Percentiles rank a stretch among this genome's conserved stretches.
phyloP scores from a whole-genome alignment of 257 asterid genomes.

The Thymus mandschuricus region DNA sequence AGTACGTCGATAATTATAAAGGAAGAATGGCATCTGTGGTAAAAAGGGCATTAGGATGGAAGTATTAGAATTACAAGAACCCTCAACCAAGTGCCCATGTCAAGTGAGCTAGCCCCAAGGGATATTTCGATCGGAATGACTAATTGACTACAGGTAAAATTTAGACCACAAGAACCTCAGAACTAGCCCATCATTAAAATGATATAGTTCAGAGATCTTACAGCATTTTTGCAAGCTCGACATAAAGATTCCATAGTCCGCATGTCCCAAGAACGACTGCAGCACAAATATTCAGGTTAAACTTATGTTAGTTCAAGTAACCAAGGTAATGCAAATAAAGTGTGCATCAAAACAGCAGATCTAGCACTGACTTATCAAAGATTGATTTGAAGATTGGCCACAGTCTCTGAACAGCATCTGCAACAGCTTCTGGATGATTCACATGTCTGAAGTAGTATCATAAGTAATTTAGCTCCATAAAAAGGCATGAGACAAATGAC shows the following conservation, averaged over 20 bases:
- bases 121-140: not conserved
- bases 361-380: constrained; percentile 77
- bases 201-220: constrained; percentile 48
- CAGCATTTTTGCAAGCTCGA: constrained; percentile 98
- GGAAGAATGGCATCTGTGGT: not conserved
- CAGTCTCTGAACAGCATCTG: constrained; percentile 93
- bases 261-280: constrained; percentile 98
- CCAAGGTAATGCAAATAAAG: constrained; percentile 18
- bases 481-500: constrained; percentile 23
- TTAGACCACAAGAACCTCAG: constrained; percentile 25
- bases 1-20: not conserved
- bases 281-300: constrained; percentile 39
- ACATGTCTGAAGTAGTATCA: constrained; percentile 70
- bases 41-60: not conserved
- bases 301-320: constrained; percentile 22
- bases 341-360: constrained; percentile 28
- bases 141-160: too few relatives aligned
- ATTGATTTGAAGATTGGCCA: constrained; percentile 98
- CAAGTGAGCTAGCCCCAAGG: not conserved
- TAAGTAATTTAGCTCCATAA: constrained; percentile 8
- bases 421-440: constrained; percentile 97
- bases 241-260: constrained; percentile 99
- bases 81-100: constrained; percentile 13
- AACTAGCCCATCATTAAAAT: not conserved
- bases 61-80: constrained; percentile 1